Evolutionary conservation across 2,329 filamentous ascomycete genomes (phyloP), one percentile per base, ranked within the genome.

Genomic region (Xylariaceae sp.): DNA sequence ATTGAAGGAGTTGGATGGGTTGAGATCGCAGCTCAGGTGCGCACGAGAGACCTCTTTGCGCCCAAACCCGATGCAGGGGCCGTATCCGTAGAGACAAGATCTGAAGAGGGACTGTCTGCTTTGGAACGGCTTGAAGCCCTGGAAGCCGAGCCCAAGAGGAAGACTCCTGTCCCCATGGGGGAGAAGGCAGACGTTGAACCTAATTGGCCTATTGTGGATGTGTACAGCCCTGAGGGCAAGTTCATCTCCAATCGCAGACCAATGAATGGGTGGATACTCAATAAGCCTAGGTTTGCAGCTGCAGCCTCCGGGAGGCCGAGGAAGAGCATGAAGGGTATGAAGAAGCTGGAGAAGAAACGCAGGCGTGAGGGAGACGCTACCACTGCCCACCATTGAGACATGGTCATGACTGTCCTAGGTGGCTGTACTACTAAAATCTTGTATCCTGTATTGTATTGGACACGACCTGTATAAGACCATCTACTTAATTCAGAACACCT

Each of bases 1-100:
- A 81, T 98, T 37, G 91, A 97, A 62, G 89, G 93, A 2, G 84
- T 89, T 19, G 93, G 93, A 7, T 98, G 94, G 87, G 76, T 98
- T 2, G 93, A 98, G 64, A 64, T 98, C 31, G 83, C 82, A 1
- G 83, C 83, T 3, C 91, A 98, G 65, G 79, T 94, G 9, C 79
- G 91, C 38, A 78, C 73, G 13, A 76, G 65, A 56, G 68, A 74
- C 43, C 64, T 73, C 41, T 66, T 65, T 37, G 48, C 13, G 43
- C 34, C 19, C 4, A 48, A 33, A 31, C 11, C 26, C 19, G 22
- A 9, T 4, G 9, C 33, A 17, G 38, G 51, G 38, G 35, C 61
- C 55, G 45, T 38, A 34, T 36, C 44, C 19, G 45, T 39, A 36
- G 24, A 50, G 49, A 18, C 38, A 11, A 44, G 49, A 42, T 30